Conservation (phyloP, 73 alveolate species). For the Durusdinium trenchii region DNA sequence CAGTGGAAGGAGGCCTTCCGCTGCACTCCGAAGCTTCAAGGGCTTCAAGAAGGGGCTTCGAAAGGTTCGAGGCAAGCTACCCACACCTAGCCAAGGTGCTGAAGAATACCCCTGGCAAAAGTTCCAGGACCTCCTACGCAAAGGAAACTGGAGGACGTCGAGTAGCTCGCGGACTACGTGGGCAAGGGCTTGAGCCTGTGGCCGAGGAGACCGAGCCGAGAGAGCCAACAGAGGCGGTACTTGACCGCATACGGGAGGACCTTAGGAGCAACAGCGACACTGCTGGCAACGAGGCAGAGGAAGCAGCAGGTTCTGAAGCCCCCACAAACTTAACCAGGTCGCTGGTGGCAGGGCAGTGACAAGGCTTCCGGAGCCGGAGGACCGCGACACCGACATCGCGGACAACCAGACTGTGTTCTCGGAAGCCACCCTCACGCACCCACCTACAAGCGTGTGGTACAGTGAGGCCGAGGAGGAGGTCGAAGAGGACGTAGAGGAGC, state of each 20-base stretch:
- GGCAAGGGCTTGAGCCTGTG: conserved; percentile 33
- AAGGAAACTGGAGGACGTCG: not conserved
- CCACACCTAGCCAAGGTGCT: conserved; percentile 2
- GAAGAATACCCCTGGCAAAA: not conserved
- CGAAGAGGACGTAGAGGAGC: not conserved
- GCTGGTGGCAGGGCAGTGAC: too few relatives aligned
- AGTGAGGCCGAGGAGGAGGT: not conserved
- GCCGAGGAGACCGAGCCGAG: not conserved
- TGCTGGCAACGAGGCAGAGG: too few relatives aligned
- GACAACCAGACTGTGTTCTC: too few relatives aligned
- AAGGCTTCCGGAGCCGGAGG: too few relatives aligned
- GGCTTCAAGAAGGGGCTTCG: not conserved
- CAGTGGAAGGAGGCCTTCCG: conserved; percentile 14
- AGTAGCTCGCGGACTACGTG: not conserved
- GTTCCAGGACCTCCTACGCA: not conserved
- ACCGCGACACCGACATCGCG: too few relatives aligned
- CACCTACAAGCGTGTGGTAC: not conserved
- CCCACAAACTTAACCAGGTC: too few relatives aligned
- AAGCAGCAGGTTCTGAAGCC: too few relatives aligned
- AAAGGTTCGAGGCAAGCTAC: not conserved
- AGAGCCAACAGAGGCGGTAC: too few relatives aligned
- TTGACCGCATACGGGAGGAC: too few relatives aligned
- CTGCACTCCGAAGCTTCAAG: not conserved
- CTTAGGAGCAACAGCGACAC: too few relatives aligned
- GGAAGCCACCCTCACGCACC: not conserved